Percentiles rank a stretch among this genome's conserved stretches.
Evolutionary conservation across 495 filamentous ascomycete genomes (phyloP).

Genomic region (Ramalina peruviana): DNA sequence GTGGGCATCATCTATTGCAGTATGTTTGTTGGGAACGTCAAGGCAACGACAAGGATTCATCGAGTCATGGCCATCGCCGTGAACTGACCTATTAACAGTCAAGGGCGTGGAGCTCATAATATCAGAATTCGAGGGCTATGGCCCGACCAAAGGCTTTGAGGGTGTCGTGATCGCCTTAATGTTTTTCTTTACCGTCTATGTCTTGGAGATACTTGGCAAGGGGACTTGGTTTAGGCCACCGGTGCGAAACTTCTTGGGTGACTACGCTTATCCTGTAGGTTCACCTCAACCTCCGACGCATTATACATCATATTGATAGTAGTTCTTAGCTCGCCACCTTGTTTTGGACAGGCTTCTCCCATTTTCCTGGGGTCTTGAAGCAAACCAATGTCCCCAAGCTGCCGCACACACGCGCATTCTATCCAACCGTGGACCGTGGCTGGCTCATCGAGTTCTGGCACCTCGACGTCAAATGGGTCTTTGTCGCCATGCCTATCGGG

Average conservation of each 20-base stretch:
- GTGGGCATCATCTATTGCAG: conserved; percentile 30
- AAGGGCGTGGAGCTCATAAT: conserved; percentile 25
- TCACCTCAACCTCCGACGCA: too few species aligned
- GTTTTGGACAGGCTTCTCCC: conserved; percentile 19
- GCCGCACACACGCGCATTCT: conserved; percentile 28
- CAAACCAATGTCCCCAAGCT: conserved; percentile 15
- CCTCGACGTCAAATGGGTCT: conserved; percentile 25
- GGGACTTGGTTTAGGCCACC: conserved; percentile 20
- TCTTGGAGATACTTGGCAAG: conserved; percentile 21
- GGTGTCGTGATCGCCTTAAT: conserved; percentile 24
- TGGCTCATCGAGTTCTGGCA: conserved; percentile 34
- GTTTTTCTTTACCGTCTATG: conserved; percentile 23
- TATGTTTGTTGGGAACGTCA: not conserved
- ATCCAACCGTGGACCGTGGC: conserved; percentile 24
- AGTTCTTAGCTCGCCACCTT: conserved; percentile 40
- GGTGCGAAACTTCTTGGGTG: conserved; percentile 24
- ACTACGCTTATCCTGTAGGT: conserved; percentile 25
- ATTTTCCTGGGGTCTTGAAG: conserved; percentile 8
- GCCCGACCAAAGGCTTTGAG: conserved; percentile 21
- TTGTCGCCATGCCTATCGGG: conserved; percentile 30
- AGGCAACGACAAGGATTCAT: not conserved
- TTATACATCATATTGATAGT: conserved; percentile 14
- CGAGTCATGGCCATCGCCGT: not conserved
- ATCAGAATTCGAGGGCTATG: conserved; percentile 15
- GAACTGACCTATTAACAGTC: conserved; percentile 9